Evolutionary conservation across 352 stramenopile genomes (phyloP), one percentile per base, ranked within the genome.

Genomic region (Globisporangium spiculum): DNA sequence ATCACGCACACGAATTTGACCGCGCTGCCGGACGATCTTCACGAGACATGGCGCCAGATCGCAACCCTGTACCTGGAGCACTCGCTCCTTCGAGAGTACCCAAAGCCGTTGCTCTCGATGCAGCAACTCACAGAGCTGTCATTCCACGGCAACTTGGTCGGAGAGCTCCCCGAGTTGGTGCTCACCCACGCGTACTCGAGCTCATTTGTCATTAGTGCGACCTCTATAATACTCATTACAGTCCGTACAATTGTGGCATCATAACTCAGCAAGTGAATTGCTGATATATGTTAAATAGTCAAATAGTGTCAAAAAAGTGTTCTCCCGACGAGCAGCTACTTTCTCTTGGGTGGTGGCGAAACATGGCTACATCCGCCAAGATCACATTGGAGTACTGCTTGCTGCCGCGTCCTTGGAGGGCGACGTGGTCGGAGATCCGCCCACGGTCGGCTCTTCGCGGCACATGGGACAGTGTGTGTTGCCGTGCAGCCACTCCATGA

Each of bases 391-490:
- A 5, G 5, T n/a, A 55, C n/a, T 24, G 14, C 8, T 2, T 18
- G 38, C 7, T 3, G 34, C 26, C 26, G 44, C 16, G 60, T 57
- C 60, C 36, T 68, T 68, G 16, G 41, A 26, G 7, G 64, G 41
- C 16, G 56, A 60, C 4, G 46, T 26, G 4, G 58, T 27, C 8
- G 60, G 60, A 36, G 67, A 72, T 3, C 52, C 56, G n/a, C 72
- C 74, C 8, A 71, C 66, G n/a, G 70, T 62, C 4, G 88, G 86
- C 26, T 94, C 84, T 59, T 91, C 86, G n/a, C 88, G 84, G 56
- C 88, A 96, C 79, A 96, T 93, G 56, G 88, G 88, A 68, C 88
- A 96, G 63, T 94, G 86, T 1, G 80, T 83, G 74, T 84, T 94
- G 66, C 80, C 81, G 27, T 92, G 84, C 60, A 96, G 73, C 88